Conservation (phyloP, 208 protist species). For the Sergeia podlipaevii region DNA sequence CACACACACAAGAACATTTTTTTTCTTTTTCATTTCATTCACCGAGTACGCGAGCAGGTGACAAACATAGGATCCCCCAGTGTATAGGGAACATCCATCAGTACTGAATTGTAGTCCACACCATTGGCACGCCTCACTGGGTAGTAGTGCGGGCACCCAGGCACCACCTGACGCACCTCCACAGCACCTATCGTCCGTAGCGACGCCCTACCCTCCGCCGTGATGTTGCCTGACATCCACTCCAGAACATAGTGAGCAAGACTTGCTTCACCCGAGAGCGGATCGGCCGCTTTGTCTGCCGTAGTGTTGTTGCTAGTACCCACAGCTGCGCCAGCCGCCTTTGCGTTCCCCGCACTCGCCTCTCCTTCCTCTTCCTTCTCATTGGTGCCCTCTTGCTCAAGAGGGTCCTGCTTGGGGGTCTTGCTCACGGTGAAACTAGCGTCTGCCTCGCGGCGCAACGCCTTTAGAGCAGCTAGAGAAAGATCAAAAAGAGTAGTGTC, state of each 20-base stretch:
- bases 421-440: slow-evolving; percentile 4
- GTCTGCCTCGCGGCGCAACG: slow-evolving; percentile 22
- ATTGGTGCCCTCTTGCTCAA: not conserved
- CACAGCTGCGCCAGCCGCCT: not conserved
- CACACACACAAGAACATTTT: too few relatives aligned
- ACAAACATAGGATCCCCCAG: slow-evolving; percentile 70
- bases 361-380: slow-evolving; percentile 3
- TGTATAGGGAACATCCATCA: slow-evolving; percentile 28
- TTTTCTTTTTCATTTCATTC: slow-evolving; percentile 12
- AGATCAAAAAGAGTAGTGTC: slow-evolving; percentile 59
- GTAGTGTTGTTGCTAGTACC: too few relatives aligned
- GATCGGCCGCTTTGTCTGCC: not conserved
- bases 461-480: slow-evolving; percentile 19
- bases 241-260: slow-evolving; percentile 40
- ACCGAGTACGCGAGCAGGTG: slow-evolving; percentile 35
- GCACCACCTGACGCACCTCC: slow-evolving; percentile 47
- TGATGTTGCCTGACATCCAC: slow-evolving; percentile 32
- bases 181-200: slow-evolving; percentile 38
- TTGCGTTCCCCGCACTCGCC: not conserved
- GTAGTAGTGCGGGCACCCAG: slow-evolving; percentile 20
- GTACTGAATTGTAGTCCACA: slow-evolving; percentile 29
- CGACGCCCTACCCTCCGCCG: slow-evolving; percentile 31
- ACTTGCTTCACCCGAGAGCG: not conserved
- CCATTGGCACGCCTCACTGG: slow-evolving; percentile 11
- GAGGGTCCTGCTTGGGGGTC: not conserved